Conservation (phyloP, 225 moss, liverwort and hornwort species). For the Rhytidiadelphus loreus region DNA sequence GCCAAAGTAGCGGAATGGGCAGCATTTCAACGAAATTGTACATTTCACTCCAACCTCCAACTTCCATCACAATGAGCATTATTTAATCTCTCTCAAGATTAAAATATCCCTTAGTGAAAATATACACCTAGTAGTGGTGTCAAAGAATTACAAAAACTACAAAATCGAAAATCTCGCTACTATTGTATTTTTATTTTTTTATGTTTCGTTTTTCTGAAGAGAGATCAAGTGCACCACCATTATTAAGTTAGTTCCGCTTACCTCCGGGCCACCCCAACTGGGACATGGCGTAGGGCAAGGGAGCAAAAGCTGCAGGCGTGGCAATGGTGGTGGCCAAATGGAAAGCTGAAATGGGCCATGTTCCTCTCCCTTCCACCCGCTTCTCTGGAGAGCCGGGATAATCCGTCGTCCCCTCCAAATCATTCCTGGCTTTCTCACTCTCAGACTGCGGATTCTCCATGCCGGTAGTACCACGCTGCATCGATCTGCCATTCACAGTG, state of each 20-base stretch:
- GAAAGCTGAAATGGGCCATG: conserved; percentile 42
- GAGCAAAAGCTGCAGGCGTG: conserved; percentile 72
- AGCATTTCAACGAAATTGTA: too few relatives aligned
- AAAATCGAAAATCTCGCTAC: background rate
- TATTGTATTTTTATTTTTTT: too few relatives aligned
- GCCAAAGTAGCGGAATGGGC: too few relatives aligned
- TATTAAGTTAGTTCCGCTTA: background rate
- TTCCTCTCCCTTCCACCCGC: conserved; percentile 15
- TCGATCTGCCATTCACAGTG: background rate
- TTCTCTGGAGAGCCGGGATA: conserved; percentile 20
- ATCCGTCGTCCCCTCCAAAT: background rate
- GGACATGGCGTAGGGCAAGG: conserved; percentile 58
- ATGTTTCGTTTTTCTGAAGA: background rate
- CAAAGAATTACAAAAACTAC: background rate
- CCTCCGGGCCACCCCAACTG: conserved; percentile 64
- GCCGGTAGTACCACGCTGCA: background rate
- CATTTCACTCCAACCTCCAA: background rate
- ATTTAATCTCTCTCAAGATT: background rate
- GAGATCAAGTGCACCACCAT: background rate
- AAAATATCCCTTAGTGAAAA: background rate
- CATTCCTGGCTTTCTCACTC: background rate
- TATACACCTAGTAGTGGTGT: background rate
- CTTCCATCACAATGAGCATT: background rate
- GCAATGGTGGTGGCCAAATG: conserved; percentile 81
- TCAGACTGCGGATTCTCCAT: background rate